Conservation (phyloP, 805 yeast genomes). For the Phaffomyces antillensis region DNA sequence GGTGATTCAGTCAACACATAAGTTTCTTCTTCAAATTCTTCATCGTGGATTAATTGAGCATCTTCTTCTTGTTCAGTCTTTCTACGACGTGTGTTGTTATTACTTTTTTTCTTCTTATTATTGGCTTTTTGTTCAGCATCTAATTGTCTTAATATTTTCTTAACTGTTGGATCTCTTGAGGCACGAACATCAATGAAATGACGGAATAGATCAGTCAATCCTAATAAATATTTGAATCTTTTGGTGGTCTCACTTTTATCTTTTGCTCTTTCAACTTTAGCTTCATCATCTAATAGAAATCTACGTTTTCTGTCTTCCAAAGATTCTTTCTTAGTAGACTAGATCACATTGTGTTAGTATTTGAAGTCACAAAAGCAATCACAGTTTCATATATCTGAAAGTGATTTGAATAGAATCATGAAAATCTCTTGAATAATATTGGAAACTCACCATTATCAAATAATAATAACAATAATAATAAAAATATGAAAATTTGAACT, state of each 20-base stretch:
- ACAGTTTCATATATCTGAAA: too few relatives aligned
- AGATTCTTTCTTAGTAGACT: constrained; percentile 17
- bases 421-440: too few relatives aligned
- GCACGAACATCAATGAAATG: constrained; percentile 82
- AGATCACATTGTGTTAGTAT: too few relatives aligned
- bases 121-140: constrained; percentile 43
- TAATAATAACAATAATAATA: too few relatives aligned
- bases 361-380: too few relatives aligned
- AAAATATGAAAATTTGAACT: too few relatives aligned
- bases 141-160: constrained; percentile 48
- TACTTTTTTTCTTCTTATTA: constrained; percentile 11
- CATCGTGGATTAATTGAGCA: constrained; percentile 81
- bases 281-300: constrained; percentile 45
- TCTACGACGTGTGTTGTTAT: constrained; percentile 46
- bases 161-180: constrained; percentile 67
- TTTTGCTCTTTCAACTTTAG: constrained; percentile 47
- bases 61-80: constrained; percentile 96
- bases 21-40: constrained; percentile 54
- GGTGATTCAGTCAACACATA: constrained; percentile 87
- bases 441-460: not conserved
- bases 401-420: too few relatives aligned
- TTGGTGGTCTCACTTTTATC: constrained; percentile 63
- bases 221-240: constrained; percentile 73
- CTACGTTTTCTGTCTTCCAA: constrained; percentile 37
- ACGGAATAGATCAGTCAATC: constrained; percentile 79